Conservation (phyloP, 2,329 filamentous ascomycete genomes). For the Fusarium poae region DNA sequence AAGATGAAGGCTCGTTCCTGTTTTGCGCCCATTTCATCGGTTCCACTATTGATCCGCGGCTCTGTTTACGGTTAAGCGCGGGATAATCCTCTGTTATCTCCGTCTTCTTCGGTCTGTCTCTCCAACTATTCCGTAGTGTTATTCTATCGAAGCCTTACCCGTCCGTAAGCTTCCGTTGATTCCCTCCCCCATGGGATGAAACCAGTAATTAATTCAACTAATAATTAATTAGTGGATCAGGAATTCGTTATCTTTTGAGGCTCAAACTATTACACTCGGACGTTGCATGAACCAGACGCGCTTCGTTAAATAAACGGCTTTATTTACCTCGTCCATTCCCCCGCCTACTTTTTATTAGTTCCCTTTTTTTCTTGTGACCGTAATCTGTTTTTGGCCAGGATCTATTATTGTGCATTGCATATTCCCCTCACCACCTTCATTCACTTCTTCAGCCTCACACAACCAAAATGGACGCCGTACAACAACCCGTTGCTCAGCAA, state of each 20-base stretch:
- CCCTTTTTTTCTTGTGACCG: background rate
- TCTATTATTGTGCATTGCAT: conserved; percentile 1
- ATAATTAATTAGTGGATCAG: background rate
- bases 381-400: conserved; percentile 5
- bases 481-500: conserved; percentile 4
- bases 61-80: conserved; percentile 3
- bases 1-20: background rate
- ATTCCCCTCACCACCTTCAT: background rate
- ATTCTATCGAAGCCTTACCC: background rate
- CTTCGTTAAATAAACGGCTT: background rate
- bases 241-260: background rate
- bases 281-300: background rate
- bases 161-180: conserved; percentile 1
- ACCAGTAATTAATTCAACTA: background rate
- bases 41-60: conserved; percentile 31
- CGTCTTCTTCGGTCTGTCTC: background rate
- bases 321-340: background rate
- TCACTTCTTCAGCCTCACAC: background rate
- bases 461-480: conserved; percentile 22
- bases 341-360: background rate
- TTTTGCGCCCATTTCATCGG: conserved; percentile 1
- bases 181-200: background rate
- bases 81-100: background rate
- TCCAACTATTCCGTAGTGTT: background rate
- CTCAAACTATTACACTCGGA: background rate